Percentiles rank a stretch among this genome's conserved stretches.
Evolutionary conservation across 345 rosid species (phyloP).

Genomic region (Bretschneidera sinensis): DNA sequence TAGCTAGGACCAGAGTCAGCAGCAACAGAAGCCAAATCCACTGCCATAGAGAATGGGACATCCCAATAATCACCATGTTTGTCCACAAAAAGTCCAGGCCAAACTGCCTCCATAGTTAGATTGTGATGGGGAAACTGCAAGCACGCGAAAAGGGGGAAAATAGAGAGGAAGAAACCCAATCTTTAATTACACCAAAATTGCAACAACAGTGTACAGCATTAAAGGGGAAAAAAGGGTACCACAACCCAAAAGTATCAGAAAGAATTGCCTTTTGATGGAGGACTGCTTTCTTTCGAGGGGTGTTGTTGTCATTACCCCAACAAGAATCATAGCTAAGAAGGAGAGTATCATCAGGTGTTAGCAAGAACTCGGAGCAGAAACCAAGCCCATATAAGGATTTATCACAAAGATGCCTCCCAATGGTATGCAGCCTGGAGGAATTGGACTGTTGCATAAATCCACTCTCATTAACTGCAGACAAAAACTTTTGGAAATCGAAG

Average conservation of each 20-base stretch:
- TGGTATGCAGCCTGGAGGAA: slow-evolving; percentile 27
- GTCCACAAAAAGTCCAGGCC: slow-evolving; percentile 75
- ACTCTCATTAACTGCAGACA: slow-evolving; percentile 37
- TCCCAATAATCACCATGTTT: slow-evolving; percentile 72
- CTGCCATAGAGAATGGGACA: slow-evolving; percentile 62
- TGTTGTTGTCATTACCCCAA: slow-evolving; percentile 25
- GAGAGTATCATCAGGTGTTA: slow-evolving; percentile 65
- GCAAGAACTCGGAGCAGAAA: slow-evolving; percentile 59
- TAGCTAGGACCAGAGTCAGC: slow-evolving; percentile 59
- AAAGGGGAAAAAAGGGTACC: neutral
- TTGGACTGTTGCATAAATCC: slow-evolving; percentile 22
- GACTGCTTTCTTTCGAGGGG: slow-evolving; percentile 67
- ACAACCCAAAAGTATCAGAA: neutral
- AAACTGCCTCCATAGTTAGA: slow-evolving; percentile 60
- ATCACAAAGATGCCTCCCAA: slow-evolving; percentile 41
- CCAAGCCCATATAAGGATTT: slow-evolving; percentile 74
- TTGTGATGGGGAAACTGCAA: slow-evolving; percentile 69
- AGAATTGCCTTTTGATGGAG: slow-evolving; percentile 54
- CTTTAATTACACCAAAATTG: slow-evolving; percentile 1
- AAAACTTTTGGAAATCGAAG: slow-evolving; percentile 68
- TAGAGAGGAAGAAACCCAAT: no score
- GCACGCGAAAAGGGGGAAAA: neutral
- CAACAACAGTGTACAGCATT: neutral
- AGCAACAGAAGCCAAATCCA: slow-evolving; percentile 71
- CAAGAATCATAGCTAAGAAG: slow-evolving; percentile 56